Percentiles rank a stretch among this genome's conserved stretches.
phyloP scores from a whole-genome alignment of 208 protist genomes.

The Leishmania major region DNA sequence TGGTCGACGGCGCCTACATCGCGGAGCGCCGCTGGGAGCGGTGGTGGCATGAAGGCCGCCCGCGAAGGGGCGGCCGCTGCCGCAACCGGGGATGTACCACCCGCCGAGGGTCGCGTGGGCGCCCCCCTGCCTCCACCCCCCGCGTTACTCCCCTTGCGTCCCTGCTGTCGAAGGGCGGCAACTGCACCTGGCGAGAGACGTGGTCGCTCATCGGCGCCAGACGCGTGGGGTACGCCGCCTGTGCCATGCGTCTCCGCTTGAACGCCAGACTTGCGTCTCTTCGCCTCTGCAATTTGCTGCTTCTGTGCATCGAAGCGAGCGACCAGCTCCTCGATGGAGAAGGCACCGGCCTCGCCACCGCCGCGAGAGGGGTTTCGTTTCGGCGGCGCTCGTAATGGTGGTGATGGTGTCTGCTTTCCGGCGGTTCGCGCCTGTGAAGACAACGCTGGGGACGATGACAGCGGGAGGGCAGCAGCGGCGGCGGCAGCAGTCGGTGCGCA shows the following conservation, averaged over 20 bases:
- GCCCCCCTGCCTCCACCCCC: not conserved
- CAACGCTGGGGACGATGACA: conserved; percentile 1
- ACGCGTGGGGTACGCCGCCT: not conserved
- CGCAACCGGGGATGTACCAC: not conserved
- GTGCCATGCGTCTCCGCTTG: not conserved
- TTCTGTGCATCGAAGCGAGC: conserved; percentile 58
- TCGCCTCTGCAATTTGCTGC: conserved; percentile 30
- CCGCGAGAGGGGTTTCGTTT: not conserved
- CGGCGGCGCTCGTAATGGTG: not conserved
- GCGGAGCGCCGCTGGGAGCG: conserved; percentile 23
- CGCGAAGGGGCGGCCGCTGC: not conserved
- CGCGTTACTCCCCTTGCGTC: not conserved
- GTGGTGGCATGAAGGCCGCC: conserved; percentile 18
- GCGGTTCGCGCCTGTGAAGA: not conserved
- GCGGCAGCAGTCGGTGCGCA: not conserved
- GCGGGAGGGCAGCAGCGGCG: not conserved
- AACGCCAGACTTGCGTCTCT: conserved; percentile 1
- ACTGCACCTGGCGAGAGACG: conserved; percentile 22
- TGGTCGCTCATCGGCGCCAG: not conserved
- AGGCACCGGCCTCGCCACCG: not conserved
- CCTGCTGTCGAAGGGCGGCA: conserved; percentile 32
- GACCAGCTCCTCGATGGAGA: conserved; percentile 47
- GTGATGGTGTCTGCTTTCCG: not conserved
- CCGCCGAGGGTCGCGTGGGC: not conserved
- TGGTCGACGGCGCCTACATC: not conserved